phyloP scores from a whole-genome alignment of 306 rosid species.

The Ormosia semicastrata region DNA sequence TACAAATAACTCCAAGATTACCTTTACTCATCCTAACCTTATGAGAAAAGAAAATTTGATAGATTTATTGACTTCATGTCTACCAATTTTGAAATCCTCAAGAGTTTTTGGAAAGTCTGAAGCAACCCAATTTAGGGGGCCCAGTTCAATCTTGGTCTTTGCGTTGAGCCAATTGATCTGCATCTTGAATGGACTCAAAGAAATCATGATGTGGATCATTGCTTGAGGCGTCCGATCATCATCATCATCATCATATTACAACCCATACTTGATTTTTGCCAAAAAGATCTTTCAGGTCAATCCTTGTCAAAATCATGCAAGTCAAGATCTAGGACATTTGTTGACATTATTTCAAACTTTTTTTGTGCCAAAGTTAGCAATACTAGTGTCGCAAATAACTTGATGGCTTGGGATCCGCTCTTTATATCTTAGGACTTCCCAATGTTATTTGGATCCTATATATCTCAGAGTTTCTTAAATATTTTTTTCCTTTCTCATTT shows the following conservation, averaged over 20 bases:
- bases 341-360: slow-evolving; percentile 37
- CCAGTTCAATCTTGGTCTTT: slow-evolving; percentile 57
- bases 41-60: slow-evolving; percentile 75
- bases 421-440: slow-evolving; percentile 17
- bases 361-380: background rate
- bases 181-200: slow-evolving; percentile 65
- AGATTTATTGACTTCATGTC: slow-evolving; percentile 47
- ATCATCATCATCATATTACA: slow-evolving; percentile 60
- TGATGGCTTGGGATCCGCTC: background rate
- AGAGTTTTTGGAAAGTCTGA: slow-evolving; percentile 70
- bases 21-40: slow-evolving; percentile 73
- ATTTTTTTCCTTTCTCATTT: slow-evolving; percentile 16
- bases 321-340: slow-evolving; percentile 78
- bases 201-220: slow-evolving; percentile 53
- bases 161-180: slow-evolving; percentile 74
- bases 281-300: slow-evolving; percentile 66
- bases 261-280: slow-evolving; percentile 81
- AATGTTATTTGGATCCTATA: slow-evolving; percentile 22
- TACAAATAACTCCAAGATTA: slow-evolving; percentile 50
- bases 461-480: slow-evolving; percentile 15
- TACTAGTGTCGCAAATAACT: slow-evolving; percentile 9
- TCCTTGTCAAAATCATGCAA: slow-evolving; percentile 79
- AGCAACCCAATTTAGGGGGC: slow-evolving; percentile 59
- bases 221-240: slow-evolving; percentile 94
- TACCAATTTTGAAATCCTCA: slow-evolving; percentile 72